Conservation (phyloP, 805 yeast genomes). For the Saccharomycopsis javanensis region DNA sequence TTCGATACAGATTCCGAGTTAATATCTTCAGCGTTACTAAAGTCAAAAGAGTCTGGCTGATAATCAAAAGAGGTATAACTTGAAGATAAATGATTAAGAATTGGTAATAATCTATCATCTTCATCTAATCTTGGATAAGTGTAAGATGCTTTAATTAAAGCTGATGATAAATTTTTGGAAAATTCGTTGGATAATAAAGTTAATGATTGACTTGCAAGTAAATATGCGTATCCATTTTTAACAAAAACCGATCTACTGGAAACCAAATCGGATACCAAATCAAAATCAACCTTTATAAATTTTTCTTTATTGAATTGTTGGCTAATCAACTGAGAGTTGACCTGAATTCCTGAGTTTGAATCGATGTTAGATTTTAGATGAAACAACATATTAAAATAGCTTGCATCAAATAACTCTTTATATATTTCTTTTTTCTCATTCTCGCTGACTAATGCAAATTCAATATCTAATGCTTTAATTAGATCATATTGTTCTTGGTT, state of each 20-base stretch:
- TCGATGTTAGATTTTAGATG: slow-evolving; percentile 28
- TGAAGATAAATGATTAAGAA: slow-evolving; percentile 65
- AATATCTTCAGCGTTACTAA: slow-evolving; percentile 37
- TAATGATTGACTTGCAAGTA: slow-evolving; percentile 55
- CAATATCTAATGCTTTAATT: slow-evolving; percentile 52
- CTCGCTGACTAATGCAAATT: slow-evolving; percentile 58
- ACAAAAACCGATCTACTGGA: slow-evolving; percentile 63
- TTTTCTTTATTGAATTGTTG: slow-evolving; percentile 48
- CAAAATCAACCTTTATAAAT: slow-evolving; percentile 82
- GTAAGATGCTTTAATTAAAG: slow-evolving; percentile 60
- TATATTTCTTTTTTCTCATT: slow-evolving; percentile 49
- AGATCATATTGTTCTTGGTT: slow-evolving; percentile 61
- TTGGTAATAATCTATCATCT: slow-evolving; percentile 81
- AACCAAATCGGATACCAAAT: slow-evolving; percentile 69
- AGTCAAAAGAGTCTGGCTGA: slow-evolving; percentile 20
- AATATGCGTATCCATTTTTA: slow-evolving; percentile 64
- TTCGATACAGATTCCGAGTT: slow-evolving; percentile 52
- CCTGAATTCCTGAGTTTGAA: slow-evolving; percentile 16
- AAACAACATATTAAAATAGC: slow-evolving; percentile 35
- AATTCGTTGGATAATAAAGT: slow-evolving; percentile 64
- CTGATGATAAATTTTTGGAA: slow-evolving; percentile 37
- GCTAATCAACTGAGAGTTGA: slow-evolving; percentile 20
- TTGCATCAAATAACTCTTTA: slow-evolving; percentile 44
- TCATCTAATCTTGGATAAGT: slow-evolving; percentile 80
- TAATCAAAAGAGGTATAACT: slow-evolving; percentile 55